Percentiles rank a stretch among this genome's conserved stretches.
These are phyloP conservation scores for Ustilago loliicola DNA, from an alignment of 1,284 basidiomycete species.

Conservation along the genomic window DNA sequence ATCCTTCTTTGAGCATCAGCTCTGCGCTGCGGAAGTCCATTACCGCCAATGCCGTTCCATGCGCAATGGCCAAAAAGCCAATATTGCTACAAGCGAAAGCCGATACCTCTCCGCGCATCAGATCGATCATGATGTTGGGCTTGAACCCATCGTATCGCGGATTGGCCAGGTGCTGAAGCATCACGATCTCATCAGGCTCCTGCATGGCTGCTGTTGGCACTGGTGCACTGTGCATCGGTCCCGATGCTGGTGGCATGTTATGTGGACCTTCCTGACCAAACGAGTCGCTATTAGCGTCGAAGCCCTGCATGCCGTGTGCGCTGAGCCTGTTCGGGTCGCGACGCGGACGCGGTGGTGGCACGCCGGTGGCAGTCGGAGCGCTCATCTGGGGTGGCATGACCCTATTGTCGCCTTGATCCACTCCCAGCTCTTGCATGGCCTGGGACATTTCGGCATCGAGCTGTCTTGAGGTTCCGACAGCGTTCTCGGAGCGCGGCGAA, in stretches of 20 bases:
- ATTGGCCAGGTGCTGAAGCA: slow-evolving; percentile 46
- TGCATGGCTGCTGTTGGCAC: background rate
- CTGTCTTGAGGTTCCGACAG: slow-evolving; percentile 4
- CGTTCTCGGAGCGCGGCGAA: slow-evolving; percentile 10
- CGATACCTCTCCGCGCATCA: slow-evolving; percentile 58
- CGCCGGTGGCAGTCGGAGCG: background rate
- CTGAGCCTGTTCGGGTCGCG: slow-evolving; percentile 53
- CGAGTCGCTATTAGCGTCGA: background rate
- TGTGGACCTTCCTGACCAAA: background rate
- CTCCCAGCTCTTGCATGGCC: slow-evolving; percentile 52
- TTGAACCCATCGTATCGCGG: slow-evolving; percentile 62
- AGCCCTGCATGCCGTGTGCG: background rate
- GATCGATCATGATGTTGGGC: slow-evolving; percentile 58
- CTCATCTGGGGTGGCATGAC: background rate
- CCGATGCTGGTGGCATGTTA: background rate
- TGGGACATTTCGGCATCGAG: slow-evolving; percentile 53
- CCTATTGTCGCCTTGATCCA: background rate
- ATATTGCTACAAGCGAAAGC: slow-evolving; percentile 55
- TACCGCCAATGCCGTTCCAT: slow-evolving; percentile 60
- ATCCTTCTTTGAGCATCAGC: slow-evolving; percentile 62
- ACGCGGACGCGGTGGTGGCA: slow-evolving; percentile 45
- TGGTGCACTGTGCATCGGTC: background rate
- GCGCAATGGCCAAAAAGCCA: slow-evolving; percentile 64
- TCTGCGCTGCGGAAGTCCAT: slow-evolving; percentile 62
- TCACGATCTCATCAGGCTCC: slow-evolving; percentile 37